A percentile compares a stretch with the other conserved stretches of the same genome.
phyloP scores from a whole-genome alignment of 1,284 basidiomycete species.

The Mycosarcoma maydis region DNA sequence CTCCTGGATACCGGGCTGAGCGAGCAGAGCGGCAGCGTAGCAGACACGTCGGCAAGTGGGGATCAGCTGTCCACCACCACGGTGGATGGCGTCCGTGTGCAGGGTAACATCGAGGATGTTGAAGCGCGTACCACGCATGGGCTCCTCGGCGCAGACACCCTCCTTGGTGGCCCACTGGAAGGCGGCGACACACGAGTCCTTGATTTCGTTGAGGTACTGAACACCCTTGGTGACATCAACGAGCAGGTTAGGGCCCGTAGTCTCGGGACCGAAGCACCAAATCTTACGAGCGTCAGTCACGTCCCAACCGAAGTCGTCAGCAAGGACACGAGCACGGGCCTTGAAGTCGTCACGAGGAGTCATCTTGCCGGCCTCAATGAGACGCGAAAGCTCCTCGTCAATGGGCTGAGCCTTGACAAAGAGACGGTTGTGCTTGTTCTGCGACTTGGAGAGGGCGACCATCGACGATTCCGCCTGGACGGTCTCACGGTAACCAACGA shows the following conservation, averaged over 20 bases:
- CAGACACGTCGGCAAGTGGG: constrained; percentile 94
- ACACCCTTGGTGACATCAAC: constrained; percentile 99
- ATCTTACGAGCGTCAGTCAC: constrained; percentile 99
- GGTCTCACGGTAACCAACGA: constrained; percentile 98
- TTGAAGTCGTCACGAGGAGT: constrained; percentile 97
- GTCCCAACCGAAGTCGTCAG: constrained; percentile 98
- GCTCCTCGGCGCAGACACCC: constrained; percentile 95
- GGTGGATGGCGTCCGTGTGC: constrained; percentile 98
- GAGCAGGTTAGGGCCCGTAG: constrained; percentile 94
- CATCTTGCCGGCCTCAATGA: constrained; percentile 89
- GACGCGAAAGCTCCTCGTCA: constrained; percentile 91
- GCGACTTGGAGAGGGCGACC: constrained; percentile 96
- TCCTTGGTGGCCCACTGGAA: constrained; percentile 94
- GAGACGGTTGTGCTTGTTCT: constrained; percentile 99
- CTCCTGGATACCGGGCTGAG: constrained; percentile 91
- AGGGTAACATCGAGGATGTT: constrained; percentile 97
- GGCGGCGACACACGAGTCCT: constrained; percentile 98
- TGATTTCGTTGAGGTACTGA: constrained; percentile 82
- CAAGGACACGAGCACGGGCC: constrained; percentile 90
- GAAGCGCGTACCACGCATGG: constrained; percentile 97
- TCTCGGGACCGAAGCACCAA: constrained; percentile 99
- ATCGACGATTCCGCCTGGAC: constrained; percentile 96
- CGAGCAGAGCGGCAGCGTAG: constrained; percentile 93
- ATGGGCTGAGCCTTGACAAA: constrained; percentile 92
- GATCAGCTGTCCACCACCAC: constrained; percentile 98